A percentile compares a stretch with the other conserved stretches of the same genome.
Conservation (phyloP, 129 eudicot species). For the Lonicera japonica region DNA sequence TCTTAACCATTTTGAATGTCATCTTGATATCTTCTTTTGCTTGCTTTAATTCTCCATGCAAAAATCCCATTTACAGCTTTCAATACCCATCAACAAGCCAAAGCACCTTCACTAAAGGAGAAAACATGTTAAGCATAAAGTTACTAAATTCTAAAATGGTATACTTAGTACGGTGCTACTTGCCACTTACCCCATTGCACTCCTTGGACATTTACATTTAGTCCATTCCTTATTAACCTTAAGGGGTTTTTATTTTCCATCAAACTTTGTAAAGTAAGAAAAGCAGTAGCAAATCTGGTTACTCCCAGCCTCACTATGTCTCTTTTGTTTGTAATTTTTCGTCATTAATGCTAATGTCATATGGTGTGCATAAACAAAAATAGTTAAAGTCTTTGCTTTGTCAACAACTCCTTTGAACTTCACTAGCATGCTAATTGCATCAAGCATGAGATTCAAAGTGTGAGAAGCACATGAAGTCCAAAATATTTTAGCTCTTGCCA, state of each 20-base stretch:
- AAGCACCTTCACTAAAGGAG: constrained; percentile 8
- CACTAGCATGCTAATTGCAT: constrained; percentile 7
- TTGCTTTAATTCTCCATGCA: neutral
- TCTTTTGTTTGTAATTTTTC: constrained; percentile 11
- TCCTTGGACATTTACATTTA: neutral
- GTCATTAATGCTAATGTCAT: constrained; percentile 14
- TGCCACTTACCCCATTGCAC: constrained; percentile 4
- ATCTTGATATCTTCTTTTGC: neutral
- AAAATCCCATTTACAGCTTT: constrained; percentile 15
- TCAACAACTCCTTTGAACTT: constrained; percentile 1
- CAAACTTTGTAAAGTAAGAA: constrained; percentile 21
- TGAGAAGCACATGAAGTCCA: neutral
- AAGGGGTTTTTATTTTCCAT: constrained; percentile 5
- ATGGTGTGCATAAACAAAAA: constrained; percentile 17
- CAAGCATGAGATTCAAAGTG: constrained; percentile 17
- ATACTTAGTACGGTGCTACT: too few relatives aligned
- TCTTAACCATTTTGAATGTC: too few relatives aligned
- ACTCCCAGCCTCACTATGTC: constrained; percentile 18
- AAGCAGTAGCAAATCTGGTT: constrained; percentile 13
- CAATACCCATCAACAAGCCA: constrained; percentile 9
- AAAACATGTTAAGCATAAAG: constrained; percentile 5
- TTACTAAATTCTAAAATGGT: neutral
- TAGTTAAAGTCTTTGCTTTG: constrained; percentile 1
- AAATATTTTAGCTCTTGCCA: too few relatives aligned
- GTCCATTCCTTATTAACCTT: constrained; percentile 1